These are phyloP conservation scores for Globisporangium middletonii DNA, from an alignment of 352 stramenopile genomes.

Conservation along the genomic window DNA sequence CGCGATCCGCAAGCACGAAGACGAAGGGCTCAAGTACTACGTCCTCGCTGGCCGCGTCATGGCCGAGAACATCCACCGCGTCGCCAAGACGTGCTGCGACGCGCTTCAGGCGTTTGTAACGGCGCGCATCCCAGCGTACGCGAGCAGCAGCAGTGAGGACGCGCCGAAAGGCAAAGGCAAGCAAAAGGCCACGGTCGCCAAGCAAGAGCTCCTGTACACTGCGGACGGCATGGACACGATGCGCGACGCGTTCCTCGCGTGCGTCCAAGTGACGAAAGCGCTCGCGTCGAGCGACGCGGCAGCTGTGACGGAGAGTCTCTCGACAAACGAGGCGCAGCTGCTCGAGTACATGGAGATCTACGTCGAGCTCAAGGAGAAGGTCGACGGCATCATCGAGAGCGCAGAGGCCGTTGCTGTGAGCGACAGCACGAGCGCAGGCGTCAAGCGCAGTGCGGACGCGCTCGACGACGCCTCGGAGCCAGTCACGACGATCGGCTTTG, in stretches of 20 bases:
- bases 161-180: slow-evolving; percentile 63
- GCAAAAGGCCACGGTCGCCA: slow-evolving; percentile 32
- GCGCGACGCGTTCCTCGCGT: slow-evolving; percentile 50
- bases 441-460: slow-evolving; percentile 6
- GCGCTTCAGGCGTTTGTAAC: slow-evolving; percentile 47
- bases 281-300: slow-evolving; percentile 20
- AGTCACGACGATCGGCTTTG: slow-evolving; percentile 74
- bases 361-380: slow-evolving; percentile 82
- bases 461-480: slow-evolving; percentile 14
- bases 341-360: slow-evolving; percentile 85
- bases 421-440: neutral
- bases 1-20: slow-evolving; percentile 20
- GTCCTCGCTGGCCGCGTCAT: slow-evolving; percentile 76
- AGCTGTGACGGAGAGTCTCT: slow-evolving; percentile 10
- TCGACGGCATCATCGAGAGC: slow-evolving; percentile 68
- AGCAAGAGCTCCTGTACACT: slow-evolving; percentile 39
- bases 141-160: neutral
- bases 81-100: slow-evolving; percentile 29
- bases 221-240: slow-evolving; percentile 43
- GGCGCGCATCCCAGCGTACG: slow-evolving; percentile 48
- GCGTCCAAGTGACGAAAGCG: slow-evolving; percentile 31
- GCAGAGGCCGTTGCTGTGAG: slow-evolving; percentile 18
- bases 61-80: slow-evolving; percentile 72
- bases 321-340: slow-evolving; percentile 39
- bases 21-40: slow-evolving; percentile 76